phyloP scores from a whole-genome alignment of 1,284 basidiomycete genomes.

The Erythrobasidium hasegawianum region DNA sequence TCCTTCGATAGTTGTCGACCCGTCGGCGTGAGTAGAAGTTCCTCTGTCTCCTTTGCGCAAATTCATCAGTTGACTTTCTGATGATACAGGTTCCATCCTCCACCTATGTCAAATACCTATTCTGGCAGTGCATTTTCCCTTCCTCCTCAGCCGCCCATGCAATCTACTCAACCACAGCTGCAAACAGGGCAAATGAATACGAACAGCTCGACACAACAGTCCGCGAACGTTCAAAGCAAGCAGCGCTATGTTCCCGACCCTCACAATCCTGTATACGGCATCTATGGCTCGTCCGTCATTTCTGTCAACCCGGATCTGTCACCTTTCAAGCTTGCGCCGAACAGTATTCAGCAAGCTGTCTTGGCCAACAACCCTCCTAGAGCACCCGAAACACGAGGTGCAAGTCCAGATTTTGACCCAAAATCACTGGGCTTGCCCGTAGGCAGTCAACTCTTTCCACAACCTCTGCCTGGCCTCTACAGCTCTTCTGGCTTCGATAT shows the following conservation, averaged over 20 bases:
- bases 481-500: slow-evolving; percentile 87
- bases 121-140: neutral
- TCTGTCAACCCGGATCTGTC: slow-evolving; percentile 38
- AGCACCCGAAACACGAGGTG: slow-evolving; percentile 10
- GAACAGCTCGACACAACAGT: neutral
- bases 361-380: slow-evolving; percentile 31
- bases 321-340: slow-evolving; percentile 40
- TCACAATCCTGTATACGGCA: slow-evolving; percentile 40
- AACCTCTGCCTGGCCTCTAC: slow-evolving; percentile 57
- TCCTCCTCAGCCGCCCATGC: slow-evolving; percentile 4
- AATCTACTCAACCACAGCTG: neutral
- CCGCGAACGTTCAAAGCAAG: neutral
- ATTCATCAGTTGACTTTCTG: too few relatives aligned
- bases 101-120: neutral
- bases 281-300: slow-evolving; percentile 45
- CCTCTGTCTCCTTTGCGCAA: neutral
- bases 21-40: slow-evolving; percentile 6
- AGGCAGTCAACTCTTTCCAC: slow-evolving; percentile 27
- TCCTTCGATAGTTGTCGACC: slow-evolving; percentile 13
- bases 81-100: slow-evolving; percentile 2
- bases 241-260: slow-evolving; percentile 23
- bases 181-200: neutral
- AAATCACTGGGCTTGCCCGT: slow-evolving; percentile 38
- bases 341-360: slow-evolving; percentile 1
- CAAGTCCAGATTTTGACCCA: slow-evolving; percentile 38